Evolutionary conservation across 2,329 filamentous ascomycete species (phyloP).

Genomic region (Trichoderma sp.): DNA sequence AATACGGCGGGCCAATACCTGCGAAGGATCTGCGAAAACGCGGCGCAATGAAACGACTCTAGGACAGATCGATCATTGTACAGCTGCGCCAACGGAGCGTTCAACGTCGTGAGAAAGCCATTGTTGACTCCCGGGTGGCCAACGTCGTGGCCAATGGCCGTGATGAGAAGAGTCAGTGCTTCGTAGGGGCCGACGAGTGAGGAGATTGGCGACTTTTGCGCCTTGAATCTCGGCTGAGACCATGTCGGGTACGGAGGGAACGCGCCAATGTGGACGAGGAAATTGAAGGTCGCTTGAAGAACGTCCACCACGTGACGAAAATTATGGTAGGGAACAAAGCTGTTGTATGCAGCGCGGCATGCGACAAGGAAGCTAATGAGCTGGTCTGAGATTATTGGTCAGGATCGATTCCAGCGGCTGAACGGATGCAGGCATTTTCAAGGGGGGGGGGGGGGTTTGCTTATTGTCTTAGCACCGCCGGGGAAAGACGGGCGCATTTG

Average conservation of each 20-base stretch:
- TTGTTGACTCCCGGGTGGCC: conserved; percentile 98
- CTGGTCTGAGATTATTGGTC: conserved; percentile 57
- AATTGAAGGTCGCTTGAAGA: conserved; percentile 87
- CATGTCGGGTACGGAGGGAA: conserved; percentile 62
- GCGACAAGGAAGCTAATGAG: conserved; percentile 82
- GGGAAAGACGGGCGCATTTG: neutral
- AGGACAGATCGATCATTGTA: conserved; percentile 97
- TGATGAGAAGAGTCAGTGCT: conserved; percentile 82
- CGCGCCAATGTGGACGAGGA: conserved; percentile 75
- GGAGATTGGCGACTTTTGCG: conserved; percentile 63
- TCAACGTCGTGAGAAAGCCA: conserved; percentile 86
- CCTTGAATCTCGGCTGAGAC: conserved; percentile 29
- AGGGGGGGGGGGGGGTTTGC: conserved; percentile 11
- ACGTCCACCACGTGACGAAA: conserved; percentile 97
- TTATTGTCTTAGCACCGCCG: conserved; percentile 6
- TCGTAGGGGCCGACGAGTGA: conserved; percentile 80
- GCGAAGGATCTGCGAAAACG: conserved; percentile 91
- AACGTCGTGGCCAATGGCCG: conserved; percentile 97
- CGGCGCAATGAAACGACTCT: conserved; percentile 95
- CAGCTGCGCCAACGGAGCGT: conserved; percentile 86
- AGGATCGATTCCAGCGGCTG: conserved; percentile 31
- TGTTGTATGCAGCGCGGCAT: conserved; percentile 91
- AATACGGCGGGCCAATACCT: conserved; percentile 87
- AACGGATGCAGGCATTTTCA: conserved; percentile 12
- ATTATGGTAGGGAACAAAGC: conserved; percentile 95